These are phyloP conservation scores for Astrothelium subdiscretum DNA, from an alignment of 495 filamentous ascomycete species.

Conservation along the genomic window DNA sequence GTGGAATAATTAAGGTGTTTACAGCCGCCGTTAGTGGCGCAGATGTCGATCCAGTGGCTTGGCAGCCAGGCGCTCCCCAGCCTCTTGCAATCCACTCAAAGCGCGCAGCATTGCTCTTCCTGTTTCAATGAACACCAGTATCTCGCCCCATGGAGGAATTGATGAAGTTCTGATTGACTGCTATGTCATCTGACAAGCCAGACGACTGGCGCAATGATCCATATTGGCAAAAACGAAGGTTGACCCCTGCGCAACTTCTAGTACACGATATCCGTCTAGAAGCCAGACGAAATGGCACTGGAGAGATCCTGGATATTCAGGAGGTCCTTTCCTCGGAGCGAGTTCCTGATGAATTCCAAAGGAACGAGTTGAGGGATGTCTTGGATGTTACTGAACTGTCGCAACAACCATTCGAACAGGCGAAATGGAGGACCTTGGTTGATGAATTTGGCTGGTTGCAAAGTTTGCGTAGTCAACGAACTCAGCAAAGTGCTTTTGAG, in stretches of 20 bases:
- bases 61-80: too few species aligned
- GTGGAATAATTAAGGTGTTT: too few species aligned
- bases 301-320: conserved; percentile 24
- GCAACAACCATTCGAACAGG: conserved; percentile 22
- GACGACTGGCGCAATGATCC: conserved; percentile 21
- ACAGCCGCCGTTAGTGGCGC: too few species aligned
- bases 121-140: too few species aligned
- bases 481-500: conserved; percentile 18
- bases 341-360: conserved; percentile 15
- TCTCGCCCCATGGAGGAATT: too few species aligned
- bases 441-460: conserved; percentile 31
- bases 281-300: conserved; percentile 12
- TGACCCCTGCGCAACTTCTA: conserved; percentile 28
- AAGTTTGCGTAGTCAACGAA: conserved; percentile 16
- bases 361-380: conserved; percentile 10
- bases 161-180: too few species aligned
- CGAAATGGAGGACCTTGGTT: conserved; percentile 17
- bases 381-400: conserved; percentile 8
- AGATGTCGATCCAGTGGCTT: too few species aligned
- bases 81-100: too few species aligned
- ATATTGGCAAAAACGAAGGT: conserved; percentile 23
- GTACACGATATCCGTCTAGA: conserved; percentile 27
- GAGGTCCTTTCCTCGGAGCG: conserved; percentile 22
- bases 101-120: too few species aligned
- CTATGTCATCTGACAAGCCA: background rate